Conservation (phyloP, 2,329 filamentous ascomycete genomes). For the Coniochaeta sp. region DNA sequence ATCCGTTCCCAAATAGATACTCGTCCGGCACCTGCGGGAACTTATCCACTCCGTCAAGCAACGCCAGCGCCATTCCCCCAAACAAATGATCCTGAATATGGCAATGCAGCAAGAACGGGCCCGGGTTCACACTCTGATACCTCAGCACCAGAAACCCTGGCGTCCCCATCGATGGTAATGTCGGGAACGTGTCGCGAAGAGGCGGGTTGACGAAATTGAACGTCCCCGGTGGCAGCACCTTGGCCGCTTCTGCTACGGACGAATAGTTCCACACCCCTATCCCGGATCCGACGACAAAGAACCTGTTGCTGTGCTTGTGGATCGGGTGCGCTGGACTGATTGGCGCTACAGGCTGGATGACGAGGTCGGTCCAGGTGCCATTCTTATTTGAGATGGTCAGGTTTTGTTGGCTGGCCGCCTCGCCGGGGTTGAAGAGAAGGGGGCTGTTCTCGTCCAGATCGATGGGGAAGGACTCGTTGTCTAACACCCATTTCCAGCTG, state of each 20-base stretch:
- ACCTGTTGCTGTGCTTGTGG: conserved; percentile 41
- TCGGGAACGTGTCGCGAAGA: conserved; percentile 25
- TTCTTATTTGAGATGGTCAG: conserved; percentile 12
- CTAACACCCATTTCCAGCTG: conserved; percentile 21
- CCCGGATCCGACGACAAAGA: conserved; percentile 32
- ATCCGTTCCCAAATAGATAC: not conserved
- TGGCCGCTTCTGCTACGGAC: conserved; percentile 29
- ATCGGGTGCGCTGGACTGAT: conserved; percentile 15
- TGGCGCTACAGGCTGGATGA: conserved; percentile 16
- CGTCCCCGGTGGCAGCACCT: conserved; percentile 19
- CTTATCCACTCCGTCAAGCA: conserved; percentile 38
- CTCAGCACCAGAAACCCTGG: conserved; percentile 31
- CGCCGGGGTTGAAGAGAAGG: conserved; percentile 4
- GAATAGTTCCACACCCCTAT: conserved; percentile 30
- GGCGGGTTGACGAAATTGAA: conserved; percentile 37
- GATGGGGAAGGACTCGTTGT: not conserved
- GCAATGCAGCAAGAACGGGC: conserved; percentile 40
- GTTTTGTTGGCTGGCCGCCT: not conserved
- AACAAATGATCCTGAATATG: conserved; percentile 38
- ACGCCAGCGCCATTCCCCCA: conserved; percentile 37
- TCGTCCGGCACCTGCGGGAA: not conserved
- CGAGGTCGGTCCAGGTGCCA: conserved; percentile 30
- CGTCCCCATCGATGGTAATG: not conserved
- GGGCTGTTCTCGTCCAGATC: conserved; percentile 3
- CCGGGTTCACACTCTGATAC: conserved; percentile 37